Evolutionary conservation across 2,329 filamentous ascomycete genomes (phyloP), one percentile per base, ranked within the genome.

Genomic region (Mycosphaerella sp.): DNA sequence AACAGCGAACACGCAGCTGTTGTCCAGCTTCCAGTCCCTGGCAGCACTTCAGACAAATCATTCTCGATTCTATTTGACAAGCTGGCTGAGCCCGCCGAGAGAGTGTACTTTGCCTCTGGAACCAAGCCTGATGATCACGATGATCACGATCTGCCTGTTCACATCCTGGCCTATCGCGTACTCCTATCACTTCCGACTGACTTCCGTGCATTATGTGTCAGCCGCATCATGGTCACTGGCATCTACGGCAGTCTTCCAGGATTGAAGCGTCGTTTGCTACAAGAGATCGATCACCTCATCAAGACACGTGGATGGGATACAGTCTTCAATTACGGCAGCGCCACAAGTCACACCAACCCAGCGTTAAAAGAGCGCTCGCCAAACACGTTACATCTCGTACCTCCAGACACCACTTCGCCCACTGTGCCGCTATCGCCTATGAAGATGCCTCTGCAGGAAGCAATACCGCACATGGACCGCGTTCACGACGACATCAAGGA

Each of bases 151-250:
- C 77, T 87, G 14, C 84, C 91, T 0, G 64, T 97, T 1, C 87
- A 87, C 45, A 66, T 83, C 10, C 77, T 97, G 7, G 75, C 94
- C 2, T 94, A 95, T 69, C 79, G 80, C 47, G 79, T 83, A 34
- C 77, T 98, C 1, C 75, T 94, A 1, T 77, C 81, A 6, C 75
- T 96, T 1, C 87, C 89, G 0, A 72, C 91, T 3, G 93, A 98
- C 68, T 82, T 90, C 3, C 82, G 93, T 18, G 84, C 86, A 1
- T 71, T 85, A 4, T 96, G 91, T 68, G 93, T 96, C 82, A 84
- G 89, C 1, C 86, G 91, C 35, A 86, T 97, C 41, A 75, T 95
- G 13, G 86, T 98, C 63, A 85, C 85, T 0, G 93, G 93, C 28
- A 89, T 89, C 2, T 86, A 86, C 42, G 82, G 89, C 5, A 79